Evolutionary conservation across 2,329 filamentous ascomycete species (phyloP).

Genomic region (Aspergillus sp.): DNA sequence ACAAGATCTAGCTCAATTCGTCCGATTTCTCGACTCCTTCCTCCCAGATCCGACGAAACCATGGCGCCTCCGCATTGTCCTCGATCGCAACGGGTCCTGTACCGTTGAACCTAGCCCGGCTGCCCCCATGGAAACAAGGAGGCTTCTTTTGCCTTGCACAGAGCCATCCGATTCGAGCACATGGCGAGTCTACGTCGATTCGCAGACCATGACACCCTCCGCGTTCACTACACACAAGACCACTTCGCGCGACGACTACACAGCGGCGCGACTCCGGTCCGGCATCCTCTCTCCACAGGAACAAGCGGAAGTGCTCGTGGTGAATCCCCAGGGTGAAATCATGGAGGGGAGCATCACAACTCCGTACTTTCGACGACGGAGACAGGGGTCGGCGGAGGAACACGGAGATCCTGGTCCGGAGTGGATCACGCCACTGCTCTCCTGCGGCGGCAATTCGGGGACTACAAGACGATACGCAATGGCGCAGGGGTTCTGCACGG

Average conservation of each 20-base stretch:
- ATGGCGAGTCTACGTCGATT: constrained; percentile 56
- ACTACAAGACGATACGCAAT: constrained; percentile 83
- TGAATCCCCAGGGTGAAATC: constrained; percentile 62
- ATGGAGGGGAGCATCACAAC: constrained; percentile 87
- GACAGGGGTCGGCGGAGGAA: not conserved
- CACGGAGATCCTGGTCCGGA: constrained; percentile 36
- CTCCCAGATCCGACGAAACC: constrained; percentile 32
- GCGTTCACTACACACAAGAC: constrained; percentile 87
- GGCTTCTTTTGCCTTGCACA: constrained; percentile 24
- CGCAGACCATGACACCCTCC: constrained; percentile 47
- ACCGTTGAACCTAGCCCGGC: constrained; percentile 32
- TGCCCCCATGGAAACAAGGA: constrained; percentile 21
- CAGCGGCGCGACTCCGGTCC: constrained; percentile 62
- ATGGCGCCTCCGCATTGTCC: constrained; percentile 38
- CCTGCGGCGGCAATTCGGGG: constrained; percentile 76
- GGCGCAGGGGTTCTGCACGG: constrained; percentile 63
- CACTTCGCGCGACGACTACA: constrained; percentile 69
- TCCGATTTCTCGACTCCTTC: constrained; percentile 25
- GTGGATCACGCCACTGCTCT: constrained; percentile 81
- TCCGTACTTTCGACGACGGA: constrained; percentile 69
- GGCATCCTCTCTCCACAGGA: constrained; percentile 47
- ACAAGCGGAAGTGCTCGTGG: constrained; percentile 70
- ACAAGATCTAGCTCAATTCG: constrained; percentile 27
- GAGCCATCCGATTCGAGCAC: constrained; percentile 11
- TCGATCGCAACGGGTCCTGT: constrained; percentile 29